Base-by-base conservation (phyloP, 306 rosid genomes). In the Cucumis cinereus region DNA sequence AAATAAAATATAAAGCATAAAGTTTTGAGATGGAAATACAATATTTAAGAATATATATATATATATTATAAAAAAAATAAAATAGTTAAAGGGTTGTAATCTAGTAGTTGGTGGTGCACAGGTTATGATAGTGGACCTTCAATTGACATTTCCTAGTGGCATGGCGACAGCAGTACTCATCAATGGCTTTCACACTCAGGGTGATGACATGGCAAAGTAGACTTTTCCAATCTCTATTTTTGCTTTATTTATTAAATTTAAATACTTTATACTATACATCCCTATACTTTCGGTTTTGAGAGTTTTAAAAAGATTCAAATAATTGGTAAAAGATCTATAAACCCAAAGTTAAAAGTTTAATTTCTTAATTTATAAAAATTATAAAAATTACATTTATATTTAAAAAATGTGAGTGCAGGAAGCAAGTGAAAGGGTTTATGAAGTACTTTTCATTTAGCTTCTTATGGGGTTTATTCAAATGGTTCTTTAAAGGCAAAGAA, bases 121-220 rank as follows among this genome's bases (percentile, higher is more conserved):
- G 97, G 74, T 91, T 43, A 89, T 94, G 98, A 86, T 94, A 82
- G 91, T 94, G 71, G 98, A 94, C 87, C 89, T 94, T 80, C 81
- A 91, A 35, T 82, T 90, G 54, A 86, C 97, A 43, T 94, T 89
- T 84, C 97, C 97, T 11, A 94, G 97, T 84, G 98, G 98, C 35
- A 73, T 91, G 83, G 97, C 98, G 58, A 94, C 97, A 8, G 91
- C 98, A 4, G 97, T 94, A 75, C 97, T 94, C 80, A 91, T 94
- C 79, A 94, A 94, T 84, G 97, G 98, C 52, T 91, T 91, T 74
- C 98, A 94, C 77, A 86, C 88, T n/a, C 97, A 86, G 77, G 96
- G 92, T 35, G 93, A 94, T 77, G 86, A 88, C 75, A 90, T 85
- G 90, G 96, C 97, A 47, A 90, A 88, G 98, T 94, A 85, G 41